Conservation (phyloP, 2,329 filamentous ascomycete genomes). For the Neobulgaria alba region DNA sequence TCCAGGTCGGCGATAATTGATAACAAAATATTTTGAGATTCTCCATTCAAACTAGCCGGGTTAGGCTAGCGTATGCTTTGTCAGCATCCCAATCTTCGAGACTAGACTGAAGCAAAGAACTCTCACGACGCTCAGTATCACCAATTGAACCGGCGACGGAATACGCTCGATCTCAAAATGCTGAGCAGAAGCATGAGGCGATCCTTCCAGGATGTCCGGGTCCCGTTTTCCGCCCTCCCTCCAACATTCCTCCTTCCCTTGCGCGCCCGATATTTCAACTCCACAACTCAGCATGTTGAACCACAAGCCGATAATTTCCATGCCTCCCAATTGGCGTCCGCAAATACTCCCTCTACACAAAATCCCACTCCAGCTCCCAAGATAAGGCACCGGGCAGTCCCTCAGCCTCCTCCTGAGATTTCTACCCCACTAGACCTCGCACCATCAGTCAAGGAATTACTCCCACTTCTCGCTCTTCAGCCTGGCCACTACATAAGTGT, state of each 20-base stretch:
- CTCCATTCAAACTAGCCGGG: background rate
- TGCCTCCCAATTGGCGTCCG: conserved; percentile 13
- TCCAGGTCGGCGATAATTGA: background rate
- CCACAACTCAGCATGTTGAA: conserved; percentile 42
- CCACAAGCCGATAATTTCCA: conserved; percentile 16
- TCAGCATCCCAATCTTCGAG: background rate
- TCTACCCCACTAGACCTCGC: conserved; percentile 34
- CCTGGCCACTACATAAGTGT: conserved; percentile 69
- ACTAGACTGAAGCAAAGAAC: background rate
- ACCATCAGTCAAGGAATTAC: conserved; percentile 49
- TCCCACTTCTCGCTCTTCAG: conserved; percentile 66
- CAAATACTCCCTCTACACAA: conserved; percentile 4
- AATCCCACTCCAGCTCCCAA: background rate
- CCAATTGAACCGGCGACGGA: background rate
- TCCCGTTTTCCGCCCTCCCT: conserved; percentile 33
- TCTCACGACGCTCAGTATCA: conserved; percentile 4
- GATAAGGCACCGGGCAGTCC: conserved; percentile 16
- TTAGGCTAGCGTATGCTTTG: background rate
- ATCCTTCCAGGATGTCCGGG: conserved; percentile 53
- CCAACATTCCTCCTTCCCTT: conserved; percentile 43
- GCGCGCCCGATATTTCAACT: conserved; percentile 36
- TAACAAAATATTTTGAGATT: background rate
- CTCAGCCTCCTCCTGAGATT: conserved; percentile 13
- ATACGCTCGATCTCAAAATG: conserved; percentile 13
- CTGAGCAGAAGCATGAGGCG: conserved; percentile 47